Base-by-base conservation (phyloP, 2,329 filamentous ascomycete species). In the Microdochium paspali region DNA sequence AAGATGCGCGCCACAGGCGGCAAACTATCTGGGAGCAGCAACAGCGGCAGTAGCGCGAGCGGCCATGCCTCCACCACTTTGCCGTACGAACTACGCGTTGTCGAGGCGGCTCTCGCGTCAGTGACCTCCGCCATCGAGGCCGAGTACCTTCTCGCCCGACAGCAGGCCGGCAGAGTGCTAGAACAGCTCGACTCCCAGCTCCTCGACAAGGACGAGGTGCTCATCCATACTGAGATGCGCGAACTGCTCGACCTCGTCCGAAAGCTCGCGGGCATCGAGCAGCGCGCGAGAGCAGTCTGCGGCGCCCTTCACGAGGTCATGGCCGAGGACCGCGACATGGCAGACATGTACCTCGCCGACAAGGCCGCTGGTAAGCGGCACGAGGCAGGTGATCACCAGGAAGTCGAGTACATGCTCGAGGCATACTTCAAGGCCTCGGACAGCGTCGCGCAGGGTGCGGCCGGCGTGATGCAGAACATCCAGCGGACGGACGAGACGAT, bases 381-480 rank as follows among this genome's bases (percentile, higher is more conserved):
- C 51, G 48, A 45, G 1, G 47, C 54, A 7, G 49, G 55, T 3
- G 62, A 67, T 43, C 63, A 66, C 31, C 61, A 62, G 47, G 60
- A 63, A 44, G 63, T 63, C 25, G 64, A 67, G 53, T 66, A 66
- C 47, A 50, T 66, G 40, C 53, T 66, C 2, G 63, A 66, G 42
- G 61, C 63, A 13, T 66, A 66, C 50, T 62, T 60, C 47, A 65
- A 64, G 44, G 60, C 59, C 4, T 57, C 56, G 7, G 64, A 66
- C 42, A 52, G 58, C 1, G 58, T 67, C 21, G 62, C 59, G 1
- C 58, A 66, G 48, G 59, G 59, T 2, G 51, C 58, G 2, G 49
- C 46, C 5, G 54, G 56, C 3, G 46, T 64, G 35, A 52, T 60
- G 32, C 53, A 51, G 3, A 54, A 64, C 25, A 58, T 66, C 6